Base-by-base conservation (phyloP, 495 filamentous ascomycete genomes). In the Penicillium desertorum region DNA sequence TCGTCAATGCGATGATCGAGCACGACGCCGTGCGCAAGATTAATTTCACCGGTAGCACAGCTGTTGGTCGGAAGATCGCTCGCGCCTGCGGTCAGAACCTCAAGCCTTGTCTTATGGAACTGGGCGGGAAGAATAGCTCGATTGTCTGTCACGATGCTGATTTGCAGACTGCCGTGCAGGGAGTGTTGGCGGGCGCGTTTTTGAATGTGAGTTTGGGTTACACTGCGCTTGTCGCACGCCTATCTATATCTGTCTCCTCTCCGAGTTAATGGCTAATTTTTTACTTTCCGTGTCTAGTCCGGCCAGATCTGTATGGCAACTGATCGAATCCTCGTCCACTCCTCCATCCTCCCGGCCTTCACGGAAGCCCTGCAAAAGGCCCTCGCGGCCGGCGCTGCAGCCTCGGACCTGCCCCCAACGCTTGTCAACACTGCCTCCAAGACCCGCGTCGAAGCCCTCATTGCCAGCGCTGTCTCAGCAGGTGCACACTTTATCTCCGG, bases 301-400 rank as follows among this genome's bases (percentile, higher is more conserved):
- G 92, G 92, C 8, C 92, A 97, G 73, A 86, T 93, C 44, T 96
- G 92, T 75, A 92, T 97, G 91, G 79, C 85, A 3, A 95, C 91
- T 1, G 92, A 96, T 70, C 82, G 88, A 12, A 90, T 97, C 64
- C 76, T 96, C 37, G 86, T 96, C 12, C 87, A 94, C 70, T 80
- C 81, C 32, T 80, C 80, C 12, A 77, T 96, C 59, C 79, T 80
- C 17, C 71, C 74, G 3, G 67, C 79, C 16, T 96, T 95, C 64
- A 58, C 65, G 12, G 56, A 61, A 1, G 68, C 73, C 1, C 63
- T 79, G 8, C 76, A 83, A 32, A 65, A 41, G 2, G 78, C 81
- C 16, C 70, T 84, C 20, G 74, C 76, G 7, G 57, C 74, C 4
- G 74, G 79, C 16, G 79, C n/a, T 19, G 69, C 74, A 23, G 51